Conservation (phyloP, 768 basidiomycete species). For the Tricholoma sp. region DNA sequence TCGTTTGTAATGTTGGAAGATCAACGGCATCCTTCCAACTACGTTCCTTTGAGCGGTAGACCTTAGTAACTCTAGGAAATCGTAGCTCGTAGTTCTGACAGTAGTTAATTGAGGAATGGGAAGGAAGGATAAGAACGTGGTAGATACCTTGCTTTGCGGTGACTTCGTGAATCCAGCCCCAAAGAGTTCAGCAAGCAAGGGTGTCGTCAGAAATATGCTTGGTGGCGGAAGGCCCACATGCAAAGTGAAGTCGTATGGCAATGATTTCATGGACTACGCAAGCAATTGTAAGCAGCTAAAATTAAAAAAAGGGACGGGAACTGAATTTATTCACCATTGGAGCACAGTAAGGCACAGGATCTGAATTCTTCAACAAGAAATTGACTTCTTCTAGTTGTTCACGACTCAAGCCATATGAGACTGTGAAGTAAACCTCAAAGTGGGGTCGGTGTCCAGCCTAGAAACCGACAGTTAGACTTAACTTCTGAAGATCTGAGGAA, state of each 20-base stretch:
- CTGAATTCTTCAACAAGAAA: conserved; percentile 50
- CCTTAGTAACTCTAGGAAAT: conserved; percentile 75
- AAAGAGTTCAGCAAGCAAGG: conserved; percentile 66
- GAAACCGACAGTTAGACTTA: not conserved
- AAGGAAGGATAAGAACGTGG: not conserved
- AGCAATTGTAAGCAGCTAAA: not conserved
- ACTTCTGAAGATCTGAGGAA: not conserved
- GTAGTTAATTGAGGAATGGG: not conserved
- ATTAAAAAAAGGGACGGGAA: not conserved
- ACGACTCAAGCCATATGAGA: conserved; percentile 69
- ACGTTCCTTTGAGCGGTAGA: conserved; percentile 56
- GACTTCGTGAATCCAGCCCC: conserved; percentile 83
- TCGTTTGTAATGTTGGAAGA: conserved; percentile 44
- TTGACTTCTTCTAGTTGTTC: conserved; percentile 69
- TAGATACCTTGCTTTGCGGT: conserved; percentile 44
- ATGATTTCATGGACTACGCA: conserved; percentile 17
- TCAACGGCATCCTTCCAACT: conserved; percentile 54
- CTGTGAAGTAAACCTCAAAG: conserved; percentile 71
- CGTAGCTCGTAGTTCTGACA: conserved; percentile 76
- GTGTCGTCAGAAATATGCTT: conserved; percentile 48
- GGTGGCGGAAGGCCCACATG: conserved; percentile 47
- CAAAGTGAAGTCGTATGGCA: conserved; percentile 55
- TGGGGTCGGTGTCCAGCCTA: conserved; percentile 47
- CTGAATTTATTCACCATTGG: conserved; percentile 14
- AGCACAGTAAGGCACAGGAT: conserved; percentile 28